Evolutionary conservation across 2,329 filamentous ascomycete genomes (phyloP), one percentile per base, ranked within the genome.

Genomic region (Emmonsiellopsis sp.): DNA sequence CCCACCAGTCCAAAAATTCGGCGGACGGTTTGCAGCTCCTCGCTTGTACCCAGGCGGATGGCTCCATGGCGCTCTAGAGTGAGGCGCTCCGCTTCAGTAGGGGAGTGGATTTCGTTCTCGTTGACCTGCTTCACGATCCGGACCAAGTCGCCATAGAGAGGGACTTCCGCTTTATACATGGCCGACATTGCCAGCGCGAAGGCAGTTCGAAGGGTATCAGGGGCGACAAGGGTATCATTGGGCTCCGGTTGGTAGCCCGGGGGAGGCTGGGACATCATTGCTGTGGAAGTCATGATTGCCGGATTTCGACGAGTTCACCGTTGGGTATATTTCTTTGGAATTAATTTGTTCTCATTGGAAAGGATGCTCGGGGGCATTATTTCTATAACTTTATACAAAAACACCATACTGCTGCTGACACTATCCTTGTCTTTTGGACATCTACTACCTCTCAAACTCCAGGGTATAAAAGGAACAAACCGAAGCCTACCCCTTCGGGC

Each of bases 1-100:
- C 73, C 75, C 53, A 80, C 63, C 1, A 79, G 54, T 0, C 66
- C 64, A 54, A 80, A 78, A 31, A 80, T 60, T 7, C 75, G 70
- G 1, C 66, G 53, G 43, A 78, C 69, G 1, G 66, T 74, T 4
- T 61, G 58, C 9, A 79, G 62, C 56, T 79, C 77, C 8, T 69
- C 52, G 0, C 67, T 49, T 0, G 72, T 77, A 3, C 77, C 76
- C 0, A 79, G 68, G 0, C 76, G 68, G 40, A 79, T 77, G 2
- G 77, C 77, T 1, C 76, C 77, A 46, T 79, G 76, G 41, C 68
- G 57, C 56, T 72, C 70, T 0, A 72, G 56, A 8, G 63, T 61
- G 37, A 67, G 62, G 16, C 65, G 58, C 38, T 57, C 58, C 26
- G 30, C 42, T 13, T 54, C 38, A n/a, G 59, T 50, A 32, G 49